These are phyloP conservation scores for Aspergillus neotritici DNA, from an alignment of 2,329 filamentous ascomycete genomes.

Conservation along the genomic window DNA sequence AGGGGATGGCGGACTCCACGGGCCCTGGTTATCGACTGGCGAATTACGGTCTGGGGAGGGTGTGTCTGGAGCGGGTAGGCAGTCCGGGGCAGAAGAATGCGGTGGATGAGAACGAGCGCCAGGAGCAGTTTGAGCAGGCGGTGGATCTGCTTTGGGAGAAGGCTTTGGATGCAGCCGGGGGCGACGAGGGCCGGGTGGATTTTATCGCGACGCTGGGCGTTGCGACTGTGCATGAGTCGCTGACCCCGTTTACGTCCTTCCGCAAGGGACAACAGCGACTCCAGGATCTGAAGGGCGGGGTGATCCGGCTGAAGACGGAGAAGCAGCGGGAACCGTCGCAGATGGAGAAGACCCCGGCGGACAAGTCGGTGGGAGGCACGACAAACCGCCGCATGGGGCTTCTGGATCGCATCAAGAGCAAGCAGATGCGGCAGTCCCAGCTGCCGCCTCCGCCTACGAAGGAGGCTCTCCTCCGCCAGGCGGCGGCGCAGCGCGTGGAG, in stretches of 20 bases:
- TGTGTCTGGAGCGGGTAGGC: constrained; percentile 32
- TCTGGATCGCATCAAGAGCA: constrained; percentile 68
- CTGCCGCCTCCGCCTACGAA: constrained; percentile 43
- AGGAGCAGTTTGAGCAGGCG: constrained; percentile 46
- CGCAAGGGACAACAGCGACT: constrained; percentile 38
- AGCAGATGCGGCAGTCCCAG: constrained; percentile 52
- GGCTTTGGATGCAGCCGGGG: constrained; percentile 29
- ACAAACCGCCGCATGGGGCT: constrained; percentile 53
- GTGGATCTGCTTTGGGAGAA: constrained; percentile 44
- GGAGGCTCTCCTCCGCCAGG: constrained; percentile 55
- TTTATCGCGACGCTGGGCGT: constrained; percentile 31
- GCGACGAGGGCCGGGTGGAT: constrained; percentile 29
- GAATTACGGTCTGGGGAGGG: constrained; percentile 37
- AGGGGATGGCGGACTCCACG: constrained; percentile 15
- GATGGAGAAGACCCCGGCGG: constrained; percentile 10
- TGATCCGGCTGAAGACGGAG: constrained; percentile 33
- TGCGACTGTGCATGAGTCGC: constrained; percentile 33
- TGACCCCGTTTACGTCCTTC: constrained; percentile 30
- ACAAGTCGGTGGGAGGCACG: constrained; percentile 24
- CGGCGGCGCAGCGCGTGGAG: constrained; percentile 61
- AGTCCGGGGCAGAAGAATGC: constrained; percentile 10
- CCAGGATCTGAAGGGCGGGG: constrained; percentile 37
- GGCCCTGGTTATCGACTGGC: constrained; percentile 32
- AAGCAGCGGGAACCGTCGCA: constrained; percentile 21
- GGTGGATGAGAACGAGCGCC: constrained; percentile 41